Percentiles rank a stretch among this genome's conserved stretches.
phyloP scores from a whole-genome alignment of 495 filamentous ascomycete species.

The Melanomma pulvis-pyrius region DNA sequence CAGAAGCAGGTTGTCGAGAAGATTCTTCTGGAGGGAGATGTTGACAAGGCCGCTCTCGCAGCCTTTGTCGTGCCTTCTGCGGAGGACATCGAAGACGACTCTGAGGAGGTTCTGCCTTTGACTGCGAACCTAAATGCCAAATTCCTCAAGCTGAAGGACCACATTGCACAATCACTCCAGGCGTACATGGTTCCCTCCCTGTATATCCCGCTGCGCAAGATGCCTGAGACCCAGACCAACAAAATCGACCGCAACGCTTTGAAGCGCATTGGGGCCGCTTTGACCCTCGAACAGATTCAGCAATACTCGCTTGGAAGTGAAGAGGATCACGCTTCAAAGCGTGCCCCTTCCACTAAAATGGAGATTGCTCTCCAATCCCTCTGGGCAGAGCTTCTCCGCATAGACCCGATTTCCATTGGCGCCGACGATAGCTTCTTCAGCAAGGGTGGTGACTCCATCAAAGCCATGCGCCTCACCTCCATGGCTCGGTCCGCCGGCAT shows the following conservation, averaged over 20 bases:
- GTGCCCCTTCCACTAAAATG: conserved; percentile 22
- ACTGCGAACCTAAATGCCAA: not conserved
- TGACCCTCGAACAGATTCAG: conserved; percentile 45
- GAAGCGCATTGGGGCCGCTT: conserved; percentile 42
- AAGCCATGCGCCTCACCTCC: conserved; percentile 28
- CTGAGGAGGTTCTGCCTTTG: conserved; percentile 8
- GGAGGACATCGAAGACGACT: not conserved
- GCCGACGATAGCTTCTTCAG: conserved; percentile 33
- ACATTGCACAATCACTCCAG: conserved; percentile 14
- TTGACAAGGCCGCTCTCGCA: conserved; percentile 45
- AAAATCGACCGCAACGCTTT: conserved; percentile 30
- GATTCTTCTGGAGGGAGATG: conserved; percentile 41
- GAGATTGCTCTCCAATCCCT: conserved; percentile 17
- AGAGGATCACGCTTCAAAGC: conserved; percentile 10
- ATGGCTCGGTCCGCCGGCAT: conserved; percentile 19
- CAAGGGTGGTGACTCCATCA: conserved; percentile 28
- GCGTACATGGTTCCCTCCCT: conserved; percentile 31
- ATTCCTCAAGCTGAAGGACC: conserved; percentile 19
- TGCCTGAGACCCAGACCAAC: conserved; percentile 22
- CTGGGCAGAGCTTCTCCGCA: conserved; percentile 25
- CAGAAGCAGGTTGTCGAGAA: conserved; percentile 17
- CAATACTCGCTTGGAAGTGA: conserved; percentile 8
- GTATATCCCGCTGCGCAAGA: conserved; percentile 21
- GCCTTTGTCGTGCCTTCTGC: conserved; percentile 20
- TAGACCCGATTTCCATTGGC: conserved; percentile 16